Evolutionary conservation across 2,329 filamentous ascomycete species (phyloP).

Genomic region (Ophioceras dolichostomum): DNA sequence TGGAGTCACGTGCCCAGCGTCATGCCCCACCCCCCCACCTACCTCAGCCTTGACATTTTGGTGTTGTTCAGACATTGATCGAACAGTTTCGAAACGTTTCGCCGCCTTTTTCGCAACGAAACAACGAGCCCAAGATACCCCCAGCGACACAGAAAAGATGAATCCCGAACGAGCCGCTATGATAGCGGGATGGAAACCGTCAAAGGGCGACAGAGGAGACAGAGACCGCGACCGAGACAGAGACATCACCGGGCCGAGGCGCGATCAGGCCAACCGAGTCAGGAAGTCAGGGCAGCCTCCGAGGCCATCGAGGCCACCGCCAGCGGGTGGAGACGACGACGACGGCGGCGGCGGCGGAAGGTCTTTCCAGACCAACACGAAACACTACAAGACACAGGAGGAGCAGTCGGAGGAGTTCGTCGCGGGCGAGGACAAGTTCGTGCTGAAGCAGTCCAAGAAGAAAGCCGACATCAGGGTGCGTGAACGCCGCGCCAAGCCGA

Average conservation of each 20-base stretch:
- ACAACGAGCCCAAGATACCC: too few relatives aligned
- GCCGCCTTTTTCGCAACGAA: neutral
- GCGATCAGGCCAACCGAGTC: constrained; percentile 42
- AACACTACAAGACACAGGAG: constrained; percentile 54
- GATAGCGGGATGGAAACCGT: constrained; percentile 34
- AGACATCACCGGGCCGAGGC: constrained; percentile 42
- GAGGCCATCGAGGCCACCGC: constrained; percentile 26
- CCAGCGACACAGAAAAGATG: constrained; percentile 25
- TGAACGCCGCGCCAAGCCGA: constrained; percentile 79
- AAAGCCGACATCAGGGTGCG: constrained; percentile 92
- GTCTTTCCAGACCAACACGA: constrained; percentile 13
- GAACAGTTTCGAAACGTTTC: too few relatives aligned
- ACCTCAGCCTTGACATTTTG: too few relatives aligned
- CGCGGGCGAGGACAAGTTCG: constrained; percentile 89
- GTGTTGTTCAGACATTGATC: too few relatives aligned
- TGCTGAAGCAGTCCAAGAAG: constrained; percentile 93
- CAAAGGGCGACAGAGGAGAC: constrained; percentile 8
- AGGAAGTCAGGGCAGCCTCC: constrained; percentile 25
- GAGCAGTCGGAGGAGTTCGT: constrained; percentile 76
- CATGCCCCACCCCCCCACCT: too few relatives aligned
- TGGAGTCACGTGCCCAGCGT: too few relatives aligned
- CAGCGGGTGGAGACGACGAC: constrained; percentile 8
- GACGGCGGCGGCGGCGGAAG: constrained; percentile 1
- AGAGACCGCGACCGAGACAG: constrained; percentile 11
- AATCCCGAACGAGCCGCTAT: constrained; percentile 42